These are phyloP conservation scores for Pseudogymnoascus sp. DNA, from an alignment of 2,329 filamentous ascomycete genomes.

Conservation along the genomic window DNA sequence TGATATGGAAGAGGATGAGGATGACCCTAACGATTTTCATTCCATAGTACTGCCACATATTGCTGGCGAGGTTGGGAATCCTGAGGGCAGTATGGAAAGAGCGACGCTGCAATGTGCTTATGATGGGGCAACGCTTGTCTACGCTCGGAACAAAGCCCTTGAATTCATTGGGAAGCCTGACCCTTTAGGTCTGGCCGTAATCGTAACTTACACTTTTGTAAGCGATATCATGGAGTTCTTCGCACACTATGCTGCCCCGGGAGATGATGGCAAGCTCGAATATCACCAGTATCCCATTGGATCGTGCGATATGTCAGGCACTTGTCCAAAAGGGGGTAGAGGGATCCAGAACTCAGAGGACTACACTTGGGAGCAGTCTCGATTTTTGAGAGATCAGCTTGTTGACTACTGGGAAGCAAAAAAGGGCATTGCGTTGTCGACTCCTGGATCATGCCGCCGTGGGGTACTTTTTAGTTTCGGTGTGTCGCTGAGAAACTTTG, in stretches of 20 bases:
- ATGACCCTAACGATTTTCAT: too few relatives aligned
- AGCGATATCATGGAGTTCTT: constrained; percentile 17
- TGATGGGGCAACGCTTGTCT: constrained; percentile 19
- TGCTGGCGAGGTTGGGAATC: constrained; percentile 16
- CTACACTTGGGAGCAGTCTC: background rate
- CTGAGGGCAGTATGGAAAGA: constrained; percentile 12
- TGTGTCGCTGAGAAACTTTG: background rate
- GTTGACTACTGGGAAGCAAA: background rate
- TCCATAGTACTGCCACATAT: constrained; percentile 16
- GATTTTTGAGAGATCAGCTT: background rate
- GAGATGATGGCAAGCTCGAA: constrained; percentile 14
- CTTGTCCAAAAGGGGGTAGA: too few relatives aligned
- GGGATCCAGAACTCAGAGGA: too few relatives aligned
- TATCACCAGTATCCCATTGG: constrained; percentile 17
- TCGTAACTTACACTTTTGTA: constrained; percentile 20
- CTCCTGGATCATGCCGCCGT: background rate
- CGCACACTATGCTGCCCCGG: constrained; percentile 15
- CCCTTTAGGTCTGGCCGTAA: constrained; percentile 13
- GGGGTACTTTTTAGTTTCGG: too few relatives aligned
- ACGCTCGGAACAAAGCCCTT: constrained; percentile 18
- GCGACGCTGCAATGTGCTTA: constrained; percentile 18
- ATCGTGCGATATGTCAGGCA: background rate
- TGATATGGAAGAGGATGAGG: too few relatives aligned
- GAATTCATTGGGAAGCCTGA: constrained; percentile 17
- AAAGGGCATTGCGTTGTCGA: background rate